These are phyloP conservation scores for Magnusiomyces tetraspermus DNA, from an alignment of 1,139 yeast genomes.

Conservation along the genomic window DNA sequence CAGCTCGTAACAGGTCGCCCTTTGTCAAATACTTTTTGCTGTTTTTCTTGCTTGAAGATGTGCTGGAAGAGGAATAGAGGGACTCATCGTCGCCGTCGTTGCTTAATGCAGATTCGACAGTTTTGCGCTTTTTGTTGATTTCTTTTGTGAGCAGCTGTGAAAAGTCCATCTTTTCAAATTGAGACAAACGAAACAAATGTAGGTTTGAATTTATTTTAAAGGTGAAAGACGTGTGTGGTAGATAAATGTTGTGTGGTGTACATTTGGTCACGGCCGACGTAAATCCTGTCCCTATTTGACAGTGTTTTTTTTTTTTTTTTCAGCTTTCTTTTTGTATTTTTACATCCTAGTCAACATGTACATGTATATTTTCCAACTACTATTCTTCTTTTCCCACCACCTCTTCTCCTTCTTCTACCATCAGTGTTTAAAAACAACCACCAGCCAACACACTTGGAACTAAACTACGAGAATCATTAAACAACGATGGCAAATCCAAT, in stretches of 20 bases:
- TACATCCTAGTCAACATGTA: no score
- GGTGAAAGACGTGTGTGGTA: no score
- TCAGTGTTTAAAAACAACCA: constrained; percentile 5
- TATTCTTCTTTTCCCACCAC: no score
- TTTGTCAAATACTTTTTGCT: constrained; percentile 19
- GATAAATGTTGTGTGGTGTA: no score
- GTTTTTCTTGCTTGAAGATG: constrained; percentile 7
- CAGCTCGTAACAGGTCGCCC: constrained; percentile 21
- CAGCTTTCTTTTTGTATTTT: no score
- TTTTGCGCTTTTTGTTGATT: constrained; percentile 27
- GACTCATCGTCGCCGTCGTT: not conserved
- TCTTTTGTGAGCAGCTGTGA: constrained; percentile 27
- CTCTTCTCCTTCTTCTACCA: constrained; percentile 19
- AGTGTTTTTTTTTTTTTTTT: no score
- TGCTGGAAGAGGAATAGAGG: constrained; percentile 4
- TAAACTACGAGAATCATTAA: not conserved
- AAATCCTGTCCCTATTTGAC: no score
- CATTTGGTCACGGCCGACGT: no score
- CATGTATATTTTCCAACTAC: no score
- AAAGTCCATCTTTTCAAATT: no score
- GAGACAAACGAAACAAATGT: no score
- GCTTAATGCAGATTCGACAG: not conserved
- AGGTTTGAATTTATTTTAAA: no score
- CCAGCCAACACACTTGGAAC: not conserved
- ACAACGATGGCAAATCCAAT: not conserved